A percentile compares a stretch with the other conserved stretches of the same genome.
phyloP scores from a whole-genome alignment of 257 asterid genomes.

The Solanum phureja region DNA sequence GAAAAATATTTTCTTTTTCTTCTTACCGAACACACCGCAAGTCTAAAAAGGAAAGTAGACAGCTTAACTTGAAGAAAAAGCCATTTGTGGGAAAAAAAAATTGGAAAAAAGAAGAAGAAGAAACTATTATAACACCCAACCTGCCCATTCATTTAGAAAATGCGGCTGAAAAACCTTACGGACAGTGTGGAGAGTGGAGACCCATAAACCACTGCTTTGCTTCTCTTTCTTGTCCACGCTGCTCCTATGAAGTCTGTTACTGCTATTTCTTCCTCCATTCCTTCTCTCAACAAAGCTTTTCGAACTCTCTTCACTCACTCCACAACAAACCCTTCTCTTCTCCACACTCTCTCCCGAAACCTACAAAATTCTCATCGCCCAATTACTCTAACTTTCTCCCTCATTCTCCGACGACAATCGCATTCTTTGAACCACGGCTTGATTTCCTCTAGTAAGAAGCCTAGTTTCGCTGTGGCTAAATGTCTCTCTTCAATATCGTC shows the following conservation, averaged over 20 bases:
- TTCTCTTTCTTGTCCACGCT: neutral
- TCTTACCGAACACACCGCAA: no score
- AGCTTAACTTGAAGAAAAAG: neutral
- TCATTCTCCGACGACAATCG: constrained; percentile 3
- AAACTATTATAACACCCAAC: neutral
- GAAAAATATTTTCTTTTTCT: no score
- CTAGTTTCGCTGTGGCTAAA: constrained; percentile 22
- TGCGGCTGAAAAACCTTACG: neutral
- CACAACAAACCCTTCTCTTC: neutral
- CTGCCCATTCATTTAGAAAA: neutral
- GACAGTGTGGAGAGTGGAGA: neutral
- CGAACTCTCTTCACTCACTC: constrained; percentile 11
- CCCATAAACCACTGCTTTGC: neutral
- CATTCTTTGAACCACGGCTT: constrained; percentile 1
- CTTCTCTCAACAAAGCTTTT: constrained; percentile 1
- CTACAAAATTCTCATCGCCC: neutral
- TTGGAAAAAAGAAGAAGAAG: neutral
- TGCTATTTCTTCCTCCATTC: neutral
- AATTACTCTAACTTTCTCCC: neutral
- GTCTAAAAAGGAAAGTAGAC: no score
- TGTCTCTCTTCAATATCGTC: constrained; percentile 46
- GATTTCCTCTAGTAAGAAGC: constrained; percentile 11
- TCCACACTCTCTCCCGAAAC: neutral
- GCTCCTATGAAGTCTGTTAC: constrained; percentile 2
- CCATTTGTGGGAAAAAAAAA: neutral